phyloP scores from a whole-genome alignment of 129 eudicot genomes.

The Gnaphalium uliginosum region DNA sequence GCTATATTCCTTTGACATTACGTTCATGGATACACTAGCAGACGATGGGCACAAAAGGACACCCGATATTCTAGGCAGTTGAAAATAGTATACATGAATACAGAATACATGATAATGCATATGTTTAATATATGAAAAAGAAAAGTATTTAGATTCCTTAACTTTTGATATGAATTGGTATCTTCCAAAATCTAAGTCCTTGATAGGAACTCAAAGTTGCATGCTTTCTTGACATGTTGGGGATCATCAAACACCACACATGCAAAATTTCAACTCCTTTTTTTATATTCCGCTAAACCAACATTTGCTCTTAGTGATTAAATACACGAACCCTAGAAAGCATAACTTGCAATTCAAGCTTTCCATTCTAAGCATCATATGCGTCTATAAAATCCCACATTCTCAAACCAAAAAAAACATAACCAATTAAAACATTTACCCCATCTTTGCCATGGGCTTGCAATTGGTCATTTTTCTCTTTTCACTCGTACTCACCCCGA shows the following conservation, averaged over 20 bases:
- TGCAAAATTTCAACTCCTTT: constrained; percentile 13
- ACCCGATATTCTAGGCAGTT: background rate
- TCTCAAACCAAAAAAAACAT: background rate
- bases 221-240: constrained; percentile 34
- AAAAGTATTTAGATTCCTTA: background rate
- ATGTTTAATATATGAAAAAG: too few relatives aligned
- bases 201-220: constrained; percentile 40
- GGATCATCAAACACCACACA: constrained; percentile 28
- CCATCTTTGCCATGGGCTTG: constrained; percentile 26
- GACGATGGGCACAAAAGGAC: background rate
- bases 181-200: constrained; percentile 33
- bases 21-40: background rate
- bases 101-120: background rate
- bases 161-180: constrained; percentile 4
- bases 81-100: background rate
- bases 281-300: constrained; percentile 22
- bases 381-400: constrained; percentile 27
- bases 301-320: constrained; percentile 20
- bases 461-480: constrained; percentile 13
- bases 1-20: background rate
- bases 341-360: constrained; percentile 32
- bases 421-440: background rate
- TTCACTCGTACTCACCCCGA: constrained; percentile 15
- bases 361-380: constrained; percentile 25
- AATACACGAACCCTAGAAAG: constrained; percentile 31